Base-by-base conservation (phyloP, 2,329 filamentous ascomycete genomes). In the Fusarium sp. region DNA sequence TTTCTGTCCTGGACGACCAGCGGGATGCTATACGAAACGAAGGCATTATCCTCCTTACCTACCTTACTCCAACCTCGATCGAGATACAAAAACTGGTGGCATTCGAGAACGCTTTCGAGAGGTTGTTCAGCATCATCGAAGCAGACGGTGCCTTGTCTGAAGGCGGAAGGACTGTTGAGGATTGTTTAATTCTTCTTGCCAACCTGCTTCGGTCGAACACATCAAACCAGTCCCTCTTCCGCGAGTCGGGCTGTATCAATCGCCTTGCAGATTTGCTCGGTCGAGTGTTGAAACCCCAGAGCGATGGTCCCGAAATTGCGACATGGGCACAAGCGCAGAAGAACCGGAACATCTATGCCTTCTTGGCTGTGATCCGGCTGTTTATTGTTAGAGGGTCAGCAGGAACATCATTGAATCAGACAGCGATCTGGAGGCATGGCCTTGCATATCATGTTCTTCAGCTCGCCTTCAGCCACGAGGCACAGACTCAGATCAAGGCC, bases 11-110 rank as follows among this genome's bases (percentile, higher is more conserved):
- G 48, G 94, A 97, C 78, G 97, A 99, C 80, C 89, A 88, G 57
- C 90, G 95, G 76, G 97, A 99, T 77, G 94, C 94, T 18, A 89
- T 98, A 57, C 91, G 96, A 72, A 97, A 97, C 83, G 94, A 97
- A 84, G 95, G 92, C 6, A 88, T 99, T 32, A 88, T 93, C n/a
- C 88, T 99, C 16, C 89, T 99, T 58, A 97, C 94, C 35, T 94
- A 95, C 67, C 88, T 99, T 34, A 98, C 97, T 0, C 94, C 95
- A 34, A 92, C 92, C 0, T 98, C 96, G 10, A 86, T 92, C 48
- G 95, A 98, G 78, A 90, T 99, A 62, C 95, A 98, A 81, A 98
- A 98, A 82, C 88, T 98, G 2, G 95, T 98, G 27, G 97, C 95
- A 0, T 98, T 98, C 76, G 95, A 98, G 79, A 96, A 95, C 86